phyloP scores from a whole-genome alignment of 495 filamentous ascomycete genomes.

The Talaromyces wortmannii region DNA sequence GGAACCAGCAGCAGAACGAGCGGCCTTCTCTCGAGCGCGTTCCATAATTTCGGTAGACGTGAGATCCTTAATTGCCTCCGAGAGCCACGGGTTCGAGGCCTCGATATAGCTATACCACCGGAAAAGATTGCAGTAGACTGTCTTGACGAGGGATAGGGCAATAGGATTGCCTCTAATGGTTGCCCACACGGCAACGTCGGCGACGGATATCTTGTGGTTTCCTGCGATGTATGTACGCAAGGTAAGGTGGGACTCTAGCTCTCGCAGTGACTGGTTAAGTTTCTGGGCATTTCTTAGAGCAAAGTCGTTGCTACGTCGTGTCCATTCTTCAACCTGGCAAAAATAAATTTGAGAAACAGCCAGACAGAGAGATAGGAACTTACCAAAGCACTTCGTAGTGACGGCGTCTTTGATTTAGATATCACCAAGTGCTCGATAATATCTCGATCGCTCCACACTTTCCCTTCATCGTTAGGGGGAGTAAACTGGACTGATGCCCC shows the following conservation, averaged over 20 bases:
- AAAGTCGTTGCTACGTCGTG: too few relatives aligned
- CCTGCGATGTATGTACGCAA: constrained; percentile 84
- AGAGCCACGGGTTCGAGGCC: constrained; percentile 60
- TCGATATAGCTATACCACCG: constrained; percentile 82
- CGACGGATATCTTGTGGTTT: constrained; percentile 60
- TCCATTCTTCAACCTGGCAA: too few relatives aligned
- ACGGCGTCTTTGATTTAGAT: too few relatives aligned
- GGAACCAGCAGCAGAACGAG: constrained; percentile 72
- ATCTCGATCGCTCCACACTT: too few relatives aligned
- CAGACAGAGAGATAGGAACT: too few relatives aligned
- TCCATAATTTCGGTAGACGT: too few relatives aligned
- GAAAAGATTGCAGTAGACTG: neutral
- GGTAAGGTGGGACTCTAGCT: constrained; percentile 78
- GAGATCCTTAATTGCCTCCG: constrained; percentile 44
- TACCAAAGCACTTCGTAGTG: too few relatives aligned
- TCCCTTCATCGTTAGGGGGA: too few relatives aligned
- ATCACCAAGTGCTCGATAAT: too few relatives aligned
- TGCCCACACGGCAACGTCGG: constrained; percentile 78
- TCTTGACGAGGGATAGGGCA: neutral
- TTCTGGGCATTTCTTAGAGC: too few relatives aligned
- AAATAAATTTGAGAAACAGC: too few relatives aligned
- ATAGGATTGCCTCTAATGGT: constrained; percentile 64
- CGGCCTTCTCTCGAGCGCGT: constrained; percentile 43
- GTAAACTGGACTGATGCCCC: too few relatives aligned
- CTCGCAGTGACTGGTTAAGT: constrained; percentile 42